Base-by-base conservation (phyloP, 345 rosid genomes). In the Aurinia saxatilis region DNA sequence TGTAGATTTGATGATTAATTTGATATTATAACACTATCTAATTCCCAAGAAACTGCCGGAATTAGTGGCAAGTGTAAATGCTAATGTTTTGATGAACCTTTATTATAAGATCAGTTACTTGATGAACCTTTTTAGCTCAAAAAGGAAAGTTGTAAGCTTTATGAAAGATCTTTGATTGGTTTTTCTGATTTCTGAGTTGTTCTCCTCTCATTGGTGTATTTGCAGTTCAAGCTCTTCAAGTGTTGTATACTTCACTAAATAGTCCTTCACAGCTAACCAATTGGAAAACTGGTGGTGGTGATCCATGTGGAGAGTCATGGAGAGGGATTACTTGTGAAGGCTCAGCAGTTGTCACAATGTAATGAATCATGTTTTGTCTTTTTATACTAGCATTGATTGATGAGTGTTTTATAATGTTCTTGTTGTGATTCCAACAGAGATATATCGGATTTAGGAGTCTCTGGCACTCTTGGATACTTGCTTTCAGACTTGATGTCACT, bases 291-390 rank as follows among this genome's bases (percentile, higher is more conserved):
- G 71, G 51, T 13, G 91, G 87, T 29, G 91, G 88, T 12, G 99
- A 93, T 83, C 99, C 97, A n/a, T 95, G 99, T 70, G 75, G 73
- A 56, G 97, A 90, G 74, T 81, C 97, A 52, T 95, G 99, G 99
- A 84, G 77, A 80, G 99, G 99, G 58, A 72, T 95, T 51, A 75
- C 80, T 27, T 95, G 99, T 54, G 82, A 83, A 36, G 95, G 84
- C 48, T 90, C 99, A 2, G 87, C 96, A 47, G 91, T 95, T 50
- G 91, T 90, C 57, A 79, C 97, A 31, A 70, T 90, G 99, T 95
- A 84, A 39, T 79, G 1, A 19, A 51, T 17, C 61, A 31, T 15
- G 40, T 16, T 56, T 40, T 0, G n/a, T 21, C 27, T 21, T 33
- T 49, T 51, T 50, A 29, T 45, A 50, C 38, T 60, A 14, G 50